Base-by-base conservation (phyloP, 2,329 filamentous ascomycete species). In the Botrytis porri region DNA sequence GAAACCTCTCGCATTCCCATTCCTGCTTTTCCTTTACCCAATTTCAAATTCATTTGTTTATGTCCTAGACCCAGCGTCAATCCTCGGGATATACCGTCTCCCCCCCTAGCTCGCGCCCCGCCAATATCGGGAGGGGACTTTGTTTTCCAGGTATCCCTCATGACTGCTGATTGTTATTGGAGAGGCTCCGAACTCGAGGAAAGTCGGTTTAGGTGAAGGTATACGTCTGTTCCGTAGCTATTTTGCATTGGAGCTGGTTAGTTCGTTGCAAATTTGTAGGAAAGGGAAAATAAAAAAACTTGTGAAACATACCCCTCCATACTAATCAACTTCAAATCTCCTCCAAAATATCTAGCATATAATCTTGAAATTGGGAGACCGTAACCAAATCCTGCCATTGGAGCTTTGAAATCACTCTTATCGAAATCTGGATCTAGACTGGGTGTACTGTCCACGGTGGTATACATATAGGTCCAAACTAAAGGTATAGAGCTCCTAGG, bases 391-490 rank as follows among this genome's bases (percentile, higher is more conserved):
- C 96, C 96, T 75, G 96, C 96, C 96, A 99, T 98, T 2, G 96
- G 96, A 20, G 96, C 96, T 83, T 99, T 98, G 86, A 99, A 99
- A 82, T 99, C 96, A 84, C 92, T 97, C 85, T 98, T 97, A 83
- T 99, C 95, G 82, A 98, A 99, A 82, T 98, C 95, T 0, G 96
- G 96, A 81, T 99, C 96, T 75, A 99, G 85, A 80, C 91, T 97
- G 22, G 96, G 96, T 35, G 96, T 98, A 78, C 95, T 90, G 82
- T 98, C 96, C 76, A 99, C 96, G 3, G 96, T 99, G 51, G 96
- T 99, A 83, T 99, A 99, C 96, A 98, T 99, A 83, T 99, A 99
- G 20, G 96, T 99, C 96, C 96, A 99, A n/a, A 98, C 96, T 22
- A 99, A 87, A 8, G 96, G 96, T 76, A 99, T 98, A 70, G 94